Evolutionary conservation across 2,329 filamentous ascomycete genomes (phyloP), one percentile per base, ranked within the genome.

Genomic region (Knufia fluminis): DNA sequence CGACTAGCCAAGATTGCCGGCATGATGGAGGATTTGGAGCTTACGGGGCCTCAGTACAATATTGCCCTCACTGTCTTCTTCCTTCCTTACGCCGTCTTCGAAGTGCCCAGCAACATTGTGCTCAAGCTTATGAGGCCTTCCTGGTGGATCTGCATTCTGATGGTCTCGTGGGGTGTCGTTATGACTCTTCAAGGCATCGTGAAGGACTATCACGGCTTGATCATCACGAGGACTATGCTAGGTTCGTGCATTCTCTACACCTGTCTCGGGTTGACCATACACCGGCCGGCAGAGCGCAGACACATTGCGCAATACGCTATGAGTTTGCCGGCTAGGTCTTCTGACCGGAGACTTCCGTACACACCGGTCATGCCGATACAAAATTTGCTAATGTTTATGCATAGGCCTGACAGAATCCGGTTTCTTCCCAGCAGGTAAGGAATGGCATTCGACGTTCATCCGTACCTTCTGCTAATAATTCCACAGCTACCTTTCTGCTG

Each of bases 31-130:
- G 10, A 14, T 8, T 20, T 7, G 14, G 35, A 38, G 35, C 28
- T 31, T 7, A 31, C 28, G 28, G 28, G 14, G 7, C 28, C n/a
- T n/a, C n/a, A n/a, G n/a, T n/a, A n/a, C n/a, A n/a, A n/a, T n/a
- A n/a, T n/a, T n/a, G n/a, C n/a, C n/a, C n/a, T n/a, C 28, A 53
- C 48, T 12, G 48, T 53, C 60, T 90, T 91, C 70, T 91, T 90
- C 66, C 76, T 90, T 1, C 85, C 86, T 1, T 46, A 46, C 16
- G 40, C 16, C 3, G 28, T 46, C 7, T 79, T 77, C 61, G 80
- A 84, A 58, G 64, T 84, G 7, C 81, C 81, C 1, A 79, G 76
- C 54, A 84, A 84, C 57, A 66, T 84, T 0, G 68, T 83, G 6
- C 66, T 84, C 44, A 83, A 82, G 59, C 38, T 52, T 3, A 42